Evolutionary conservation across 352 stramenopile species (phyloP).

Genomic region (Phytophthora pluvialis): DNA sequence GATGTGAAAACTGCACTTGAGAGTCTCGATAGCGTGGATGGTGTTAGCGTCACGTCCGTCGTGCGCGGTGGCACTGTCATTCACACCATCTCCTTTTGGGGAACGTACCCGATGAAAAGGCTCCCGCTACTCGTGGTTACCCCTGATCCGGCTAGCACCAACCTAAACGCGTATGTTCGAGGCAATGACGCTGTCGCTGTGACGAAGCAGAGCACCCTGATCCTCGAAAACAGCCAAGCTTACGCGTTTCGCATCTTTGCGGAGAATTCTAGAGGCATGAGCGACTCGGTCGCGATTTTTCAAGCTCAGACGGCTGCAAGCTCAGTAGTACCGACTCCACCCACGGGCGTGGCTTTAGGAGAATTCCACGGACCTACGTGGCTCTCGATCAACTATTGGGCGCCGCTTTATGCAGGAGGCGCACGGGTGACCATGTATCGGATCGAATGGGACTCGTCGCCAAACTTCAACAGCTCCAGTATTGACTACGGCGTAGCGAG

Average conservation of each 20-base stretch:
- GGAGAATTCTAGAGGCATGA: constrained; percentile 63
- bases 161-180: constrained; percentile 41
- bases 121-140: constrained; percentile 48
- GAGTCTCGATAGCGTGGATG: constrained; percentile 58
- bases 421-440: constrained; percentile 91
- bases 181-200: constrained; percentile 57
- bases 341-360: constrained; percentile 78
- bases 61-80: constrained; percentile 63
- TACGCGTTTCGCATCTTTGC: constrained; percentile 67
- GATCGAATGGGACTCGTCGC: constrained; percentile 91
- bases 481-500: constrained; percentile 83
- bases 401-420: constrained; percentile 89
- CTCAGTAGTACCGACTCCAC: constrained; percentile 74
- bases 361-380: constrained; percentile 79
- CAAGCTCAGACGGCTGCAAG: constrained; percentile 48
- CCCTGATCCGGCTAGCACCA: constrained; percentile 7
- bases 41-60: constrained; percentile 57
- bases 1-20: constrained; percentile 54
- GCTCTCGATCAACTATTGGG: constrained; percentile 83
- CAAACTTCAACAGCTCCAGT: constrained; percentile 83
- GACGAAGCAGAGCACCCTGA: constrained; percentile 56
- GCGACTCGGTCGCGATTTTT: constrained; percentile 42
- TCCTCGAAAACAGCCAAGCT: constrained; percentile 55
- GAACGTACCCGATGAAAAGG: constrained; percentile 63
- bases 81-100: constrained; percentile 89